phyloP scores from a whole-genome alignment of 805 yeast species.

The Ogataea nonfermentans region DNA sequence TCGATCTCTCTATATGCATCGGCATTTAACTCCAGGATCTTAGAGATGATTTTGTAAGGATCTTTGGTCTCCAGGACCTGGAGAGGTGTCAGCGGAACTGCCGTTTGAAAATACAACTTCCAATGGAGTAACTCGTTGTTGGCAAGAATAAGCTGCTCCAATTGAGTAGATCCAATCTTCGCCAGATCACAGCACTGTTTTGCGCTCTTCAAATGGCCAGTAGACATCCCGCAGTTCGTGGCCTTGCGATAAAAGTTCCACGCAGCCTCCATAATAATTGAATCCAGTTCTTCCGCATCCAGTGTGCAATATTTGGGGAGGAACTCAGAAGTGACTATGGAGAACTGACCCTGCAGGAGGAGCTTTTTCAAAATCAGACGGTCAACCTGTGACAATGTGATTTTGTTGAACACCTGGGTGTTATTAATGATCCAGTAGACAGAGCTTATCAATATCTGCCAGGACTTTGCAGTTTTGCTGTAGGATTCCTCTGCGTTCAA shows the following conservation, averaged over 20 bases:
- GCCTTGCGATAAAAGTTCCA: conserved; percentile 32
- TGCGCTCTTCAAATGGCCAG: conserved; percentile 29
- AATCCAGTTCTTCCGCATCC: conserved; percentile 10
- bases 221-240: conserved; percentile 28
- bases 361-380: conserved; percentile 23
- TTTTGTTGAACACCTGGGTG: conserved; percentile 27
- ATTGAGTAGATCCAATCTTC: conserved; percentile 1
- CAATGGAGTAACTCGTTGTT: conserved; percentile 25
- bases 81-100: conserved; percentile 32
- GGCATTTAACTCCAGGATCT: conserved; percentile 52
- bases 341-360: conserved; percentile 22
- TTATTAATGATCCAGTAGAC: conserved; percentile 28
- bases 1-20: conserved; percentile 46
- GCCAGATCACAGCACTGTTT: conserved; percentile 20
- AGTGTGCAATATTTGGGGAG: conserved; percentile 21
- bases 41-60: conserved; percentile 26
- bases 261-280: conserved; percentile 15
- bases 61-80: conserved; percentile 25
- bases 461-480: conserved; percentile 20
- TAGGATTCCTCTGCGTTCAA: conserved; percentile 26
- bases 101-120: conserved; percentile 30
- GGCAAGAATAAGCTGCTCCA: conserved; percentile 24
- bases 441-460: conserved; percentile 29
- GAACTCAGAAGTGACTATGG: conserved; percentile 18
- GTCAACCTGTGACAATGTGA: conserved; percentile 23